These are phyloP conservation scores for Sphaceloma murrayae DNA, from an alignment of 2,329 filamentous ascomycete species.

Conservation along the genomic window DNA sequence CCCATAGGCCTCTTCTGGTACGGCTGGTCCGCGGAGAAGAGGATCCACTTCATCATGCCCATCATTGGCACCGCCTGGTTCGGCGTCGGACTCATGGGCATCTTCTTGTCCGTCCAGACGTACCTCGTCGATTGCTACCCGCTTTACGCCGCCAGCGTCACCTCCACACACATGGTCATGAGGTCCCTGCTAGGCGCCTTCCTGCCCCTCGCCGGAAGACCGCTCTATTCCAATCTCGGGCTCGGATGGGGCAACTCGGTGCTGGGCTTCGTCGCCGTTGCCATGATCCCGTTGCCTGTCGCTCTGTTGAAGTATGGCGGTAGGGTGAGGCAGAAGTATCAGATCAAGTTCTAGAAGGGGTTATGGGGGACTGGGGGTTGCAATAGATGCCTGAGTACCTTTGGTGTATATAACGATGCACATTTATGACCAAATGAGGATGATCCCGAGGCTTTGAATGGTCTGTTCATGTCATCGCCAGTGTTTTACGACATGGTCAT, in stretches of 20 bases:
- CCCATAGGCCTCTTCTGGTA: conserved; percentile 27
- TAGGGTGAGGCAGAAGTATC: conserved; percentile 26
- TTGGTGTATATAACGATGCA: too few species aligned
- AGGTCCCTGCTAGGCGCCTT: conserved; percentile 47
- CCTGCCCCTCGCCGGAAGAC: conserved; percentile 48
- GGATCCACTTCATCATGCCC: conserved; percentile 24
- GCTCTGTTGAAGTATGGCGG: conserved; percentile 40
- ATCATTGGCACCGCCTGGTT: conserved; percentile 25
- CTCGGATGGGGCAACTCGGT: conserved; percentile 52
- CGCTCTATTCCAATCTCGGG: conserved; percentile 51
- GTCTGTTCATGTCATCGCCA: too few species aligned
- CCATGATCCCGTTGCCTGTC: conserved; percentile 40
- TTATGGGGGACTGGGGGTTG: too few species aligned
- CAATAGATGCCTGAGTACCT: conserved; percentile 18
- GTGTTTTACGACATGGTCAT: too few species aligned
- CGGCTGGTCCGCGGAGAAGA: conserved; percentile 25
- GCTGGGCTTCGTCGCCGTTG: conserved; percentile 43
- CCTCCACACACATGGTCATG: conserved; percentile 56
- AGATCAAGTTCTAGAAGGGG: conserved; percentile 4
- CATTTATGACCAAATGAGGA: too few species aligned
- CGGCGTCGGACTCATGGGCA: conserved; percentile 23
- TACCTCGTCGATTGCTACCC: conserved; percentile 57
- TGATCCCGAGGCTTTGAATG: too few species aligned
- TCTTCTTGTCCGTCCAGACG: conserved; percentile 32
- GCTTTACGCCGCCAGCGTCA: conserved; percentile 51